A percentile compares a stretch with the other conserved stretches of the same genome.
phyloP scores from a whole-genome alignment of 768 basidiomycete species.

The Sporobolomyces roseus region DNA sequence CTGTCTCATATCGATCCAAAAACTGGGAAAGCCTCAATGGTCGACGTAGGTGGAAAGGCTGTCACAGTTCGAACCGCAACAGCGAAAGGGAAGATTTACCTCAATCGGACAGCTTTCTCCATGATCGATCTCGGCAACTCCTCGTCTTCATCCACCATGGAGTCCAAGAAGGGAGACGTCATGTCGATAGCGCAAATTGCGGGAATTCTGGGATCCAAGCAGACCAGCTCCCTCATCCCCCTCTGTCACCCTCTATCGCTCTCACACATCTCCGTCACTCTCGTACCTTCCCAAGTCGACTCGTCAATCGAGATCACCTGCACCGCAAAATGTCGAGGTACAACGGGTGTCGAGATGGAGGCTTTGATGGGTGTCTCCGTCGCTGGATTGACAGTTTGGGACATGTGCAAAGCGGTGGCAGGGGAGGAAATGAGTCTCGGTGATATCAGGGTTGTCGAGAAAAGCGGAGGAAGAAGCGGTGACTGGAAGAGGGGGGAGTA shows the following conservation, averaged over 20 bases:
- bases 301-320: conserved; percentile 51
- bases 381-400: conserved; percentile 79
- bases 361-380: conserved; percentile 75
- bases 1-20: conserved; percentile 59
- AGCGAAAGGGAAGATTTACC: conserved; percentile 67
- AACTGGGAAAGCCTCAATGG: conserved; percentile 72
- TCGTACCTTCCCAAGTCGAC: conserved; percentile 52
- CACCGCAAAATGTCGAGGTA: conserved; percentile 69
- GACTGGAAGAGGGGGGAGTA: conserved; percentile 62
- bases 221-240: conserved; percentile 76
- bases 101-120: conserved; percentile 63
- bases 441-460: conserved; percentile 61
- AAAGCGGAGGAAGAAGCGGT: conserved; percentile 71
- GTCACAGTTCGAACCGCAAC: conserved; percentile 66
- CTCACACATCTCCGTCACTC: conserved; percentile 63
- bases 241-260: conserved; percentile 79
- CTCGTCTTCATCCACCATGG: no score
- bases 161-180: conserved; percentile 48
- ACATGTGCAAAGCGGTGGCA: conserved; percentile 86
- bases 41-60: conserved; percentile 67
- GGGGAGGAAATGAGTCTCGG: conserved; percentile 81
- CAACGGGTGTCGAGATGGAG: conserved; percentile 91
- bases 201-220: conserved; percentile 81
- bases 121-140: conserved; percentile 55
- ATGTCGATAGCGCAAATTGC: conserved; percentile 60